Conservation (phyloP, 768 basidiomycete species). For the Leccinellum rugosiceps region DNA sequence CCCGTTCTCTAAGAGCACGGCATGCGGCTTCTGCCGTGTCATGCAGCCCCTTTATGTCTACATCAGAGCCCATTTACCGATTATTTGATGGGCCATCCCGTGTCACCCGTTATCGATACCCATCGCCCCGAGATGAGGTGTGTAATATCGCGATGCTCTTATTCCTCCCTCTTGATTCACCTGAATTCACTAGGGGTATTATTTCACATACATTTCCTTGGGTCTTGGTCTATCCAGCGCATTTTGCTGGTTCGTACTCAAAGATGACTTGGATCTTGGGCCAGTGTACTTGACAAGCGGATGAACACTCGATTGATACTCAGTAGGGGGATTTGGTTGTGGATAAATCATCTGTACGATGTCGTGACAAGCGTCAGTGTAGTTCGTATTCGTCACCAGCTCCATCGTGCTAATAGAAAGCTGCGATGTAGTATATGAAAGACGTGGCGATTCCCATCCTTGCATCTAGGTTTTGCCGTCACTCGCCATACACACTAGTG, state of each 20-base stretch:
- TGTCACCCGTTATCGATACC: conserved; percentile 17
- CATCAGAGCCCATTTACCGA: conserved; percentile 34
- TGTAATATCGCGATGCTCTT: conserved; percentile 2
- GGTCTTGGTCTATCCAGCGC: conserved; percentile 20
- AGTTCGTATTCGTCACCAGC: neutral
- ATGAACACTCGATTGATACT: neutral
- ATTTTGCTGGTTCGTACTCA: conserved; percentile 21
- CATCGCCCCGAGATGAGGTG: conserved; percentile 11
- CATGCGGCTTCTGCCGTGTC: conserved; percentile 4
- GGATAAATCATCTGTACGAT: neutral
- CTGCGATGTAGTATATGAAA: neutral
- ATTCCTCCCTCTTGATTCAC: neutral
- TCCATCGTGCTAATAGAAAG: neutral
- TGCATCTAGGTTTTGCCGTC: neutral
- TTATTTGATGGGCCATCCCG: conserved; percentile 49
- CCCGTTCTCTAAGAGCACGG: neutral
- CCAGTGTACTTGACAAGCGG: neutral
- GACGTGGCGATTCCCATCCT: neutral
- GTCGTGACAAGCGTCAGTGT: neutral
- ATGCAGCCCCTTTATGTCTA: conserved; percentile 13
- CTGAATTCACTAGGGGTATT: neutral
- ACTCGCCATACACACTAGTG: neutral
- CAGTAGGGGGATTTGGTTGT: neutral
- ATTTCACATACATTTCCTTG: conserved; percentile 8
- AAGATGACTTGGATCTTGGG: conserved; percentile 4